Conservation (phyloP, 2,329 filamentous ascomycete species). For the Sphaerulina populicola region DNA sequence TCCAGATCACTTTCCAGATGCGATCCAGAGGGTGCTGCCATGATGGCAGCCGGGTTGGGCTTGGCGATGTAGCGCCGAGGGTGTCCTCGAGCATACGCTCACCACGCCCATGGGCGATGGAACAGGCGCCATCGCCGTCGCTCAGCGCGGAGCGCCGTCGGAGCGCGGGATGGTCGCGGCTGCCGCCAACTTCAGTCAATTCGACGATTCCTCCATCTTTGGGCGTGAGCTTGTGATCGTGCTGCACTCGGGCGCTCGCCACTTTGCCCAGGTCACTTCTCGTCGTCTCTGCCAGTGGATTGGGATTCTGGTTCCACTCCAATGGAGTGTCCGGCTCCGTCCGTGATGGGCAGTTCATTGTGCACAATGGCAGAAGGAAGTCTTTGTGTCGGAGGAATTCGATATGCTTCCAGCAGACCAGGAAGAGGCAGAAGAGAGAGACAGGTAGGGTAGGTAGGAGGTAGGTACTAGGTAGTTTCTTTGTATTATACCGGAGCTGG, state of each 20-base stretch:
- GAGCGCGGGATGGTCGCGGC: slow-evolving; percentile 11
- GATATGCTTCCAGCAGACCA: not conserved
- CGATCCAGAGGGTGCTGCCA: slow-evolving; percentile 18
- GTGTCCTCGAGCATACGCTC: slow-evolving; percentile 23
- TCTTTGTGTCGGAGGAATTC: not conserved
- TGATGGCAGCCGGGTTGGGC: slow-evolving; percentile 17
- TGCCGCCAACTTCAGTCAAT: slow-evolving; percentile 14
- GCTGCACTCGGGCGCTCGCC: slow-evolving; percentile 49
- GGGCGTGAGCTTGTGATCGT: slow-evolving; percentile 36
- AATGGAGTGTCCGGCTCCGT: slow-evolving; percentile 48
- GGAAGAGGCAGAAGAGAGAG: not conserved
- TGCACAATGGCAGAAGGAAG: not conserved
- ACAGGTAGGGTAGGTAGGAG: too few relatives aligned
- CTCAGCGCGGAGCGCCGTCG: slow-evolving; percentile 5
- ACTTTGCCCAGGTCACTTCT: slow-evolving; percentile 54
- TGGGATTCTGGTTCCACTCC: slow-evolving; percentile 56
- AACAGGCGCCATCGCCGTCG: slow-evolving; percentile 15
- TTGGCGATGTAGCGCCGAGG: slow-evolving; percentile 15
- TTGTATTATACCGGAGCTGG: not conserved
- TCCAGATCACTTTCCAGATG: slow-evolving; percentile 27
- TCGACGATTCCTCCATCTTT: slow-evolving; percentile 26
- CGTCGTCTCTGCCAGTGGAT: slow-evolving; percentile 50
- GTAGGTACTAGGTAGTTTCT: too few relatives aligned
- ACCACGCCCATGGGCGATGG: slow-evolving; percentile 21
- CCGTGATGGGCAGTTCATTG: slow-evolving; percentile 60